Conservation (phyloP, 495 filamentous ascomycete genomes). For the Astrocystis sublimbata region DNA sequence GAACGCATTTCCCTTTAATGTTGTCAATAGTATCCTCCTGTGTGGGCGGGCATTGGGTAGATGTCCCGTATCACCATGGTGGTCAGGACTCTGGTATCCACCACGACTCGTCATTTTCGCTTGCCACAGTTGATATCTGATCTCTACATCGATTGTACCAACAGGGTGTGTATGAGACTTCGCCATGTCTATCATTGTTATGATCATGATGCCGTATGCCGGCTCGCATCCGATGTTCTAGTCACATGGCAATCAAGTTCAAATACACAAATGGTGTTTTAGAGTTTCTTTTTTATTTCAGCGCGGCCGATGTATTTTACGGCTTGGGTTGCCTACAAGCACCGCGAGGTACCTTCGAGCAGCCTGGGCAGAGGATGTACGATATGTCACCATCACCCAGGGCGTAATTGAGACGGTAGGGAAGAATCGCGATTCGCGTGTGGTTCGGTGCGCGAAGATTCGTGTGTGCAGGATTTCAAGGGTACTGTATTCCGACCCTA, state of each 20-base stretch:
- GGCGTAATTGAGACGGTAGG: slow-evolving; percentile 3
- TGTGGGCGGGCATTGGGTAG: too few relatives aligned
- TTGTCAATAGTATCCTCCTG: too few relatives aligned
- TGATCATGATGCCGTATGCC: too few relatives aligned
- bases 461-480: slow-evolving; percentile 26
- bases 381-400: background rate
- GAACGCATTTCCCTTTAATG: too few relatives aligned
- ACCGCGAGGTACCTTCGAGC: background rate
- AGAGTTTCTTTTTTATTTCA: slow-evolving; percentile 20
- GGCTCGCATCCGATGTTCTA: background rate
- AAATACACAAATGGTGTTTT: slow-evolving; percentile 22
- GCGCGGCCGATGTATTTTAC: background rate
- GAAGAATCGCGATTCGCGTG: slow-evolving; percentile 30
- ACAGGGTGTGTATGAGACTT: too few relatives aligned
- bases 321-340: slow-evolving; percentile 4
- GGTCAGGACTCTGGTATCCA: too few relatives aligned
- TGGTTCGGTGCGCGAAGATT: slow-evolving; percentile 12
- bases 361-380: background rate
- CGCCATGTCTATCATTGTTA: too few relatives aligned
- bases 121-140: too few relatives aligned
- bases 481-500: slow-evolving; percentile 36
- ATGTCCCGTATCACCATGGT: too few relatives aligned
- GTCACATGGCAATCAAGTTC: background rate
- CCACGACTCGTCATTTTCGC: too few relatives aligned
- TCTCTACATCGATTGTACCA: too few relatives aligned